phyloP scores from a whole-genome alignment of 2,329 filamentous ascomycete species.

The Claviceps sp. region DNA sequence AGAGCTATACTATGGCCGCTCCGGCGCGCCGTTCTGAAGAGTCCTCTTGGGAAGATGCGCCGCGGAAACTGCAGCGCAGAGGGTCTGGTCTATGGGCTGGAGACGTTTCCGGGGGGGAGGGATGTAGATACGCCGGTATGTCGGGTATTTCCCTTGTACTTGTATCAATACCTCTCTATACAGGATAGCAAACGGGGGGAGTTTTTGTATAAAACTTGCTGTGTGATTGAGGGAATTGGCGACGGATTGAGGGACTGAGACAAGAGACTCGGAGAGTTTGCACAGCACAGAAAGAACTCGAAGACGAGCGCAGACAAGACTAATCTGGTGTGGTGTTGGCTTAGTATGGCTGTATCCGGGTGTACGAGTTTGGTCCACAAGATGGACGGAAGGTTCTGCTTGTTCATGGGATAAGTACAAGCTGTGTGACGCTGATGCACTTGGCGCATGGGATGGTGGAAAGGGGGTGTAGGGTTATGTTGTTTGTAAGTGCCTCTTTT shows the following conservation, averaged over 20 bases:
- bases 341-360: constrained; percentile 57
- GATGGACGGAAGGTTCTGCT: constrained; percentile 62
- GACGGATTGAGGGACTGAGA: no score
- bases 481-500: constrained; percentile 42
- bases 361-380: constrained; percentile 72
- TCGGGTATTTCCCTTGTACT: constrained; percentile 1
- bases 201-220: no score
- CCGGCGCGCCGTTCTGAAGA: constrained; percentile 26
- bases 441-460: constrained; percentile 54
- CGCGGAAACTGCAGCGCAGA: constrained; percentile 17
- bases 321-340: no score
- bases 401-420: constrained; percentile 74
- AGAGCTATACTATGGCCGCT: constrained; percentile 26
- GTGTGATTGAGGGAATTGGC: no score
- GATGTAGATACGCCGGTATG: constrained; percentile 55
- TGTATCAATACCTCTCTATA: no score
- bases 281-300: no score
- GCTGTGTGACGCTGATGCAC: constrained; percentile 57
- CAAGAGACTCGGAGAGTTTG: no score
- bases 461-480: constrained; percentile 64
- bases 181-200: no score
- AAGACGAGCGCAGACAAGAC: no score
- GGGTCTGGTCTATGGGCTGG: constrained; percentile 44
- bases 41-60: constrained; percentile 28
- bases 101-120: constrained; percentile 57